phyloP scores from a whole-genome alignment of 2,329 filamentous ascomycete species.

The Ceratocystis lukuohia region DNA sequence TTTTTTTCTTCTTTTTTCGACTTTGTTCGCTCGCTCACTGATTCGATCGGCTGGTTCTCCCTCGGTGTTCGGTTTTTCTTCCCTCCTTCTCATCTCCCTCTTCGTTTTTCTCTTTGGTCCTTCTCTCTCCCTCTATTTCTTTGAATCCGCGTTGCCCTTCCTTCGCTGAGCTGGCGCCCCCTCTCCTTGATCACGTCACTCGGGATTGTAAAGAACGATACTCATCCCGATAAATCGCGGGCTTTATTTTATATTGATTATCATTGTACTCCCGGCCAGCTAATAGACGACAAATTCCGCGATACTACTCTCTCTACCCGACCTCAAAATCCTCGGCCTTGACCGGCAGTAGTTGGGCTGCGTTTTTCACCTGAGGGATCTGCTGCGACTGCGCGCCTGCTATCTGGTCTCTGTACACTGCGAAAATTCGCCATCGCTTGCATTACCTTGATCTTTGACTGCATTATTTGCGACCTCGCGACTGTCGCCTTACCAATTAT shows the following conservation, averaged over 20 bases:
- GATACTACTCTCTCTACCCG: neutral
- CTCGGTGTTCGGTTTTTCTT: conserved; percentile 10
- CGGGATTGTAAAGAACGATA: neutral
- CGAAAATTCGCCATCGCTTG: neutral
- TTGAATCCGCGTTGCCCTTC: neutral
- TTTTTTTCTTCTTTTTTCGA: conserved; percentile 1
- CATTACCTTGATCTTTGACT: neutral
- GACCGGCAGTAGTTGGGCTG: neutral
- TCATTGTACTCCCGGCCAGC: neutral
- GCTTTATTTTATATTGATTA: neutral
- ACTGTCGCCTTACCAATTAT: neutral
- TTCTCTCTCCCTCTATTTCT: neutral
- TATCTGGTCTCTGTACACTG: neutral
- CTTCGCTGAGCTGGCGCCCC: conserved; percentile 7
- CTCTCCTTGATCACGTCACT: conserved; percentile 10
- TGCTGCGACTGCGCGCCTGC: neutral
- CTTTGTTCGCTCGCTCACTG: neutral
- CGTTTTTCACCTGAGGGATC: neutral
- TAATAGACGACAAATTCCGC: neutral
- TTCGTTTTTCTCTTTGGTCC: conserved; percentile 6
- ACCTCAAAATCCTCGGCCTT: neutral
- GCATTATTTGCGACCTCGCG: conserved; percentile 1
- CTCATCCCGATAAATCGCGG: neutral
- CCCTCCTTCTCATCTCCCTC: conserved; percentile 4
- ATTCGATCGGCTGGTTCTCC: neutral